phyloP scores from a whole-genome alignment of 164 flowering plant species.

The Dillenia suffruticosa region DNA sequence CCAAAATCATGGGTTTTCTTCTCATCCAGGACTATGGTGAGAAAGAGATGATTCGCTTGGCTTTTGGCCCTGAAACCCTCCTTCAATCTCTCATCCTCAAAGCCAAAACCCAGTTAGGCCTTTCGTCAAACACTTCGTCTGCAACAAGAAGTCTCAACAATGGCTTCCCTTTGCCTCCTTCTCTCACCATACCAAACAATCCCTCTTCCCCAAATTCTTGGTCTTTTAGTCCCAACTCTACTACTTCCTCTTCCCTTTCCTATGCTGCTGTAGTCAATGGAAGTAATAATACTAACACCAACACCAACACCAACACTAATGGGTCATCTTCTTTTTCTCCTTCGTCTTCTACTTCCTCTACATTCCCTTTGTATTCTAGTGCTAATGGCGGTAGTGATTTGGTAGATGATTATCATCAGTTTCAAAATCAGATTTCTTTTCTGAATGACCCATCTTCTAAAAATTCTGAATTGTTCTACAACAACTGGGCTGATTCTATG shows the following conservation, averaged over 20 bases:
- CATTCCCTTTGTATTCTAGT: background rate
- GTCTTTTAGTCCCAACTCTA: too few species aligned
- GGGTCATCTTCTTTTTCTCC: conserved; percentile 14
- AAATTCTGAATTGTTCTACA: conserved; percentile 27
- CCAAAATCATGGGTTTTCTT: conserved; percentile 84
- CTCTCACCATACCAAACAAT: too few species aligned
- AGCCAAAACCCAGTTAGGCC: conserved; percentile 56
- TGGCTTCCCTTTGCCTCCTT: too few species aligned
- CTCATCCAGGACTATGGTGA: conserved; percentile 90
- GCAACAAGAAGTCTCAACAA: too few species aligned
- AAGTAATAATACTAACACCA: background rate
- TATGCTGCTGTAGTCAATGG: conserved; percentile 40
- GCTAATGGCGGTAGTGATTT: conserved; percentile 12
- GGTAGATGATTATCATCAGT: conserved; percentile 42
- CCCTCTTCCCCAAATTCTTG: too few species aligned
- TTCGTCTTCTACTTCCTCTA: conserved; percentile 5
- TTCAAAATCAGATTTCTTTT: conserved; percentile 57
- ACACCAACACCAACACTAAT: background rate
- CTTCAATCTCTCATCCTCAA: conserved; percentile 63
- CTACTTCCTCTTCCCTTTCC: conserved; percentile 24
- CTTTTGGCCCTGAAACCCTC: conserved; percentile 79
- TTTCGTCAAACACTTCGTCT: conserved; percentile 24
- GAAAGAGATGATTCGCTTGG: conserved; percentile 89
- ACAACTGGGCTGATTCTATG: conserved; percentile 13
- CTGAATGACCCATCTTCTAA: conserved; percentile 32